Evolutionary conservation across 176 grass and related monocot genomes (phyloP).

Genomic region (Pontederia paniculata): DNA sequence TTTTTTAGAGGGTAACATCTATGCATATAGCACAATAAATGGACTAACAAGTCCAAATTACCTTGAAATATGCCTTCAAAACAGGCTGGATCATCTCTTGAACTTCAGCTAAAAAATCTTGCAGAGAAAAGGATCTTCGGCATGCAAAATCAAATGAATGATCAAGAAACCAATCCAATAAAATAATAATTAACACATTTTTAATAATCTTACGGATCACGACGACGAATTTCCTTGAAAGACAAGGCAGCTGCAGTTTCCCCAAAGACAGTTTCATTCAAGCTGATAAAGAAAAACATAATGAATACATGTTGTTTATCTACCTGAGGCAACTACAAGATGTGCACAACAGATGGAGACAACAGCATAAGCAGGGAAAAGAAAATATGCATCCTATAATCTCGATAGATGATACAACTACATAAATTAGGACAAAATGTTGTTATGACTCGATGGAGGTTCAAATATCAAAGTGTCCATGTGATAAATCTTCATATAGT

Average conservation of each 20-base stretch:
- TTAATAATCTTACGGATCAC: conserved; percentile 76
- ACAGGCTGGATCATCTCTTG: conserved; percentile 90
- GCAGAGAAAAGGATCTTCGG: conserved; percentile 72
- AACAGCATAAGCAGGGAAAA: too few species aligned
- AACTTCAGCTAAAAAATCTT: conserved; percentile 81
- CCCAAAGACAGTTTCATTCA: conserved; percentile 93
- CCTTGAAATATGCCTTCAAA: conserved; percentile 84
- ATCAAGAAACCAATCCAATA: conserved; percentile 7
- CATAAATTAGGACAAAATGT: too few species aligned
- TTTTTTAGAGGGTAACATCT: not conserved
- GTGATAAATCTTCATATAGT: too few species aligned
- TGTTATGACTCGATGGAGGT: too few species aligned
- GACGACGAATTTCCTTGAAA: conserved; percentile 82
- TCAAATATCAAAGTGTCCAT: too few species aligned
- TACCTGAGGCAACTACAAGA: not conserved
- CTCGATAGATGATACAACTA: too few species aligned
- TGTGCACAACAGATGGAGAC: too few species aligned
- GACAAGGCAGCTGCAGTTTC: conserved; percentile 68
- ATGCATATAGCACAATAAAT: not conserved
- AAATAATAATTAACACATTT: conserved; percentile 18
- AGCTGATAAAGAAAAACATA: conserved; percentile 27
- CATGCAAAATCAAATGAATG: conserved; percentile 16
- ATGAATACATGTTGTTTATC: conserved; percentile 12
- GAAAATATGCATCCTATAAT: too few species aligned
- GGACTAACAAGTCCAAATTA: conserved; percentile 16